phyloP scores from a whole-genome alignment of 73 alveolate species.

The Tetrahymena elliotti region DNA sequence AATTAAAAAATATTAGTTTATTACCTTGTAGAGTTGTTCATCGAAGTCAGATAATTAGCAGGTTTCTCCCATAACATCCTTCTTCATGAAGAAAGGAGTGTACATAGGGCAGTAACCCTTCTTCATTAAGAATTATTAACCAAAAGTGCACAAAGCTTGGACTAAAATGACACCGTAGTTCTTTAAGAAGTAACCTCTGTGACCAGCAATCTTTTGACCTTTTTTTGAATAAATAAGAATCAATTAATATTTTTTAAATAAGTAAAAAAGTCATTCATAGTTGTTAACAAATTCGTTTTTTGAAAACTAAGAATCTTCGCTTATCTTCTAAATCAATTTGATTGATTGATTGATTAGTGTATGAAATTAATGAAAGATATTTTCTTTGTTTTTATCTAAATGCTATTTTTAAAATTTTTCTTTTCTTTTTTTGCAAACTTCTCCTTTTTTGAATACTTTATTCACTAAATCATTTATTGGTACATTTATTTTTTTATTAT shows the following conservation, averaged over 20 bases:
- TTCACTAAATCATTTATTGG: too few species aligned
- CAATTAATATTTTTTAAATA: neutral
- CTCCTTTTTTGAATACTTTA: neutral
- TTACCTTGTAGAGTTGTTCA: slow-evolving; percentile 94
- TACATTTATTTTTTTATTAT: too few species aligned
- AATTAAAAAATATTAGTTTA: neutral
- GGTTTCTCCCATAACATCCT: slow-evolving; percentile 93
- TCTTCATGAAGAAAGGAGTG: slow-evolving; percentile 99
- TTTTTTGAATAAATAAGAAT: neutral
- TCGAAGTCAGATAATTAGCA: slow-evolving; percentile 98
- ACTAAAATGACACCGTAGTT: slow-evolving; percentile 94
- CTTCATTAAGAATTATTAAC: slow-evolving; percentile 73
- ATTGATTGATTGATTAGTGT: neutral
- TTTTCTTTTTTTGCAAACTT: neutral
- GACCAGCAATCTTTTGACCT: slow-evolving; percentile 91
- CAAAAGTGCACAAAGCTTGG: slow-evolving; percentile 96
- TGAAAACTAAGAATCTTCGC: neutral
- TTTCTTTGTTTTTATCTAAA: neutral
- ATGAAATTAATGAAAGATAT: neutral
- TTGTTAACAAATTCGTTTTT: neutral
- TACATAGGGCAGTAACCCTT: slow-evolving; percentile 90
- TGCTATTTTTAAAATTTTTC: neutral
- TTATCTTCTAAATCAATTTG: neutral
- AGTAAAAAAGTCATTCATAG: neutral
- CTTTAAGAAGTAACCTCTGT: slow-evolving; percentile 95